phyloP scores from a whole-genome alignment of 1,139 yeast species.

The Arxiozyma bovina region DNA sequence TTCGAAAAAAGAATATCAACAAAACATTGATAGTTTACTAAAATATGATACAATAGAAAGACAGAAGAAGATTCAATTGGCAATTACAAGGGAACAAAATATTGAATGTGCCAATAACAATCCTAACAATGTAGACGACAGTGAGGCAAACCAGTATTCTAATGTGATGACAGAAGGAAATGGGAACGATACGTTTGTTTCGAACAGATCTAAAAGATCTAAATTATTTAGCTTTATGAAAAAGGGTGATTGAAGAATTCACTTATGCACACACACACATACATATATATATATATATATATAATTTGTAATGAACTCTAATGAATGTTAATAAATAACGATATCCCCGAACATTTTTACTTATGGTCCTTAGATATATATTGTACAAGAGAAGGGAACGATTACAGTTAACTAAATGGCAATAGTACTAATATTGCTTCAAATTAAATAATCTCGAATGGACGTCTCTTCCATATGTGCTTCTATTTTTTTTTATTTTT shows the following conservation, averaged over 20 bases:
- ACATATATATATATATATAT: no score
- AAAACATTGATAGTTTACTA: slow-evolving; percentile 20
- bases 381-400: no score
- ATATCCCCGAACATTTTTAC: no score
- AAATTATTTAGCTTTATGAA: slow-evolving; percentile 19
- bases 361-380: no score
- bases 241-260: neutral
- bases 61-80: neutral
- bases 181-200: neutral
- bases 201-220: slow-evolving; percentile 9
- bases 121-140: neutral
- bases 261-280: no score
- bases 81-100: neutral
- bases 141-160: neutral
- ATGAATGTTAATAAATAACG: neutral
- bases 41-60: slow-evolving; percentile 8
- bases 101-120: neutral
- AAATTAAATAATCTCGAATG: no score
- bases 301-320: neutral
- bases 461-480: no score
- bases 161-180: neutral
- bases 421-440: neutral
- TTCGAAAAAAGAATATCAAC: slow-evolving; percentile 9
- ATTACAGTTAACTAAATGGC: neutral
- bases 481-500: no score